phyloP scores from a whole-genome alignment of 1,284 basidiomycete species.

The Heliocybe sulcata region DNA sequence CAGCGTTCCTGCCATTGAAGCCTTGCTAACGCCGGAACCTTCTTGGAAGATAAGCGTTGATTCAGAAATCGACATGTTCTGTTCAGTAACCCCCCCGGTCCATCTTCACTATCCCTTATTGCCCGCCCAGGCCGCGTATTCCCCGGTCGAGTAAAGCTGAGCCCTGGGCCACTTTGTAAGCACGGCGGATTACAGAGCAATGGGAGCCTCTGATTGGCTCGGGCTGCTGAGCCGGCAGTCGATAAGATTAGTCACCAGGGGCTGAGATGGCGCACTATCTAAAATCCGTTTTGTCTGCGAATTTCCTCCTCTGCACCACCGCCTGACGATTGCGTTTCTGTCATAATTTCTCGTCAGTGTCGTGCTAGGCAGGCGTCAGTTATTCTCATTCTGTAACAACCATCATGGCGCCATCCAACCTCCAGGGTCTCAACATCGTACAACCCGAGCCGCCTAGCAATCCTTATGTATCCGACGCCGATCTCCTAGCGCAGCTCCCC shows the following conservation, averaged over 20 bases:
- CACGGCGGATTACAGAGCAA: too few species aligned
- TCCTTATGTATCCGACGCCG: conserved; percentile 31
- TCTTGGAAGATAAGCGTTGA: not conserved
- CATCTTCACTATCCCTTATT: too few species aligned
- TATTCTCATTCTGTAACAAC: not conserved
- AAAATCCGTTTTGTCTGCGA: not conserved
- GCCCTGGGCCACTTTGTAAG: too few species aligned
- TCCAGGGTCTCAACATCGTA: conserved; percentile 75
- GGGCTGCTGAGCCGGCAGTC: not conserved
- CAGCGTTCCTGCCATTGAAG: not conserved
- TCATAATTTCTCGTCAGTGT: not conserved
- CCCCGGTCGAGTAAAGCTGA: too few species aligned
- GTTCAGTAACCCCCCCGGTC: too few species aligned
- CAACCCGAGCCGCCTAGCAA: conserved; percentile 38
- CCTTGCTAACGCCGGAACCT: not conserved
- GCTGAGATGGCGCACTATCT: not conserved
- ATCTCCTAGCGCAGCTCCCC: conserved; percentile 53
- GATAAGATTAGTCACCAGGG: not conserved
- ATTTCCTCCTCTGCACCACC: not conserved
- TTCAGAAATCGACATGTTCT: too few species aligned
- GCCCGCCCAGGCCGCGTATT: too few species aligned
- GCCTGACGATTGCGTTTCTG: not conserved
- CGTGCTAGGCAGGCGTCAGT: not conserved
- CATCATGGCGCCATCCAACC: conserved; percentile 47
- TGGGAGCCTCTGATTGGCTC: too few species aligned